These are phyloP conservation scores for Boletus reticulatus DNA, from an alignment of 768 basidiomycete species.

Conservation along the genomic window DNA sequence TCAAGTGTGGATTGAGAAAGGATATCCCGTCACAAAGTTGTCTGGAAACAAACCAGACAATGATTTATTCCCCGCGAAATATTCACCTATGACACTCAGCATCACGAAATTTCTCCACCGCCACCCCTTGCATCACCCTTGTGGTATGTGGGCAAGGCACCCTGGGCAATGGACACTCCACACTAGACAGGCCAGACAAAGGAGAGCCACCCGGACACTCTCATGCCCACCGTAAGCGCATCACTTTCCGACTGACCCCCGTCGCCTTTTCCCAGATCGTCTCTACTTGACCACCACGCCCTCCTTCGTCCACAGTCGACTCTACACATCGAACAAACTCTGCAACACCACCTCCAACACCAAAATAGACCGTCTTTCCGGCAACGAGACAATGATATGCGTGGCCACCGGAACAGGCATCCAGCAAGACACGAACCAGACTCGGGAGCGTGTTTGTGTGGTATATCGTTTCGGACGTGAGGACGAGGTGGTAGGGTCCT, in stretches of 20 bases:
- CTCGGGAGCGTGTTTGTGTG: constrained; percentile 57
- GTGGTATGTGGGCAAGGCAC: no score
- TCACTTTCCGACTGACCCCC: constrained; percentile 75
- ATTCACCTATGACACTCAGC: no score
- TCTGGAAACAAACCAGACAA: no score
- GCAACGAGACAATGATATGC: constrained; percentile 68
- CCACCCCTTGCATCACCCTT: no score
- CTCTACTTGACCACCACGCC: constrained; percentile 41
- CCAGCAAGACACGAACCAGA: constrained; percentile 53
- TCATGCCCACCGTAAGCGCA: constrained; percentile 55
- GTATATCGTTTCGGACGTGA: constrained; percentile 96
- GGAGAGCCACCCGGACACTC: no score
- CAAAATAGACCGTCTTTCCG: constrained; percentile 92
- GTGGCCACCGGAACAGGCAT: constrained; percentile 29
- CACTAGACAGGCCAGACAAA: no score
- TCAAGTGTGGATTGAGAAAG: no score
- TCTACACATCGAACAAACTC: constrained; percentile 64
- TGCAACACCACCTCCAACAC: constrained; percentile 84
- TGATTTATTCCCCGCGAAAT: no score
- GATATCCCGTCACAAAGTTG: no score
- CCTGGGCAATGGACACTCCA: no score
- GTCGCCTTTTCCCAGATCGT: constrained; percentile 61
- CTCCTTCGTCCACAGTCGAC: background rate
- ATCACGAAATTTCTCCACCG: no score
- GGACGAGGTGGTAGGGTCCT: constrained; percentile 62